phyloP scores from a whole-genome alignment of 805 yeast genomes.

The Scheffersomyces amazonensis region DNA sequence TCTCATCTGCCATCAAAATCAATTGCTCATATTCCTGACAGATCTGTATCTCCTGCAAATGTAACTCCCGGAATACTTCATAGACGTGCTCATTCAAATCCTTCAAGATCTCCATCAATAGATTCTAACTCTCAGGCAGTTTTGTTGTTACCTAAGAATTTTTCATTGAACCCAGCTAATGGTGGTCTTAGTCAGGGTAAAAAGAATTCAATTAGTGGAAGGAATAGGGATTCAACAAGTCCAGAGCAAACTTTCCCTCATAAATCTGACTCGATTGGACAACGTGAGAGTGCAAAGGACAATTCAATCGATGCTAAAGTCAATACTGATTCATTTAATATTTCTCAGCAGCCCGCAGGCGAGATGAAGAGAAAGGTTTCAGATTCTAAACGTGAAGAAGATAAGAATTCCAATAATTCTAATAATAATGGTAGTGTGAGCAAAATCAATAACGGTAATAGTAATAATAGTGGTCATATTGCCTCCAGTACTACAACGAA shows the following conservation, averaged over 20 bases:
- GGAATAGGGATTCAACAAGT: not conserved
- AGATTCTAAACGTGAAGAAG: not conserved
- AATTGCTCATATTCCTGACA: constrained; percentile 11
- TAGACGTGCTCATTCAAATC: constrained; percentile 33
- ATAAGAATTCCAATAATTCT: not conserved
- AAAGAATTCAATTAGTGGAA: constrained; percentile 12
- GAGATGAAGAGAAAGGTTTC: not conserved
- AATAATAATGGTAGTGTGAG: not conserved
- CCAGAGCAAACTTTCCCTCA: not conserved
- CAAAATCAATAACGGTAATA: not conserved
- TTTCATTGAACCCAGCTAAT: constrained; percentile 25
- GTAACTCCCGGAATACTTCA: constrained; percentile 11
- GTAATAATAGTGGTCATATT: not conserved
- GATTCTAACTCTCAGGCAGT: constrained; percentile 41
- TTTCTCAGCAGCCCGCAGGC: not conserved
- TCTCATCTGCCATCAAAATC: constrained; percentile 9
- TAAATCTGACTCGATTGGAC: no score
- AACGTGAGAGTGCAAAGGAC: not conserved
- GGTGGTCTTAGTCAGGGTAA: not conserved
- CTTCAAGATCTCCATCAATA: constrained; percentile 12
- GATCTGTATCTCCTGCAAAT: constrained; percentile 23
- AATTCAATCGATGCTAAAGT: not conserved
- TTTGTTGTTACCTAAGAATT: constrained; percentile 48
- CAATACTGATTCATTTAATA: no score
- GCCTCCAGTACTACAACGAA: not conserved